Evolutionary conservation across 768 basidiomycete species (phyloP), one percentile per base, ranked within the genome.

Genomic region (Phanerochaete sordida): DNA sequence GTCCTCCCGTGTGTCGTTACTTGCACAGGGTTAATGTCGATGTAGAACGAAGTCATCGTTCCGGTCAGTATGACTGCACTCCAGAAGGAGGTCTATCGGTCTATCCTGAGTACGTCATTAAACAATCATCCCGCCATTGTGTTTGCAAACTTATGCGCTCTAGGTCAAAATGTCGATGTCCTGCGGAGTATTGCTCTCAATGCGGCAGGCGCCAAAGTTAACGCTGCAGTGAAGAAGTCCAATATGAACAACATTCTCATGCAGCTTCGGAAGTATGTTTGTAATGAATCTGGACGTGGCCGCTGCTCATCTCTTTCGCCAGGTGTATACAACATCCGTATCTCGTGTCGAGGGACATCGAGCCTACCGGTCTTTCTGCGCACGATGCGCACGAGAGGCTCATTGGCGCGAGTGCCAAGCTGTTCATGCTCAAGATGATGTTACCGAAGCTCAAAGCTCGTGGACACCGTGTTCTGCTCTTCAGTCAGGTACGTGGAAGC

Each of bases 261-360:
- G 93, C 88, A 95, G 65, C 70, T 94, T 39, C 81, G 93, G 64
- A 94, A 93, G 91, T 91, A 67, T 58, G 87, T 6, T 37, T 44
- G 19, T 12, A 9, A 16, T 19, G 8, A 11, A 43, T 11, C 4
- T 43, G 39, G n/a, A n/a, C n/a, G n/a, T n/a, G n/a, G n/a, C n/a
- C n/a, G n/a, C n/a, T n/a, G n/a, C n/a, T n/a, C n/a, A n/a, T n/a
- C n/a, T n/a, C n/a, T n/a, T 50, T 30, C 13, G 46, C 44, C 50
- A 93, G 91, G 73, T 93, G 91, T 70, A 74, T 94, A 16, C 95
- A 96, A 74, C 95, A 97, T 72, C 94, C 95, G 0, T 96, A 96
- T 69, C 80, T 96, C 51, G 87, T 91, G 57, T 86, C 84, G 13
- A 80, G 84, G 55, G 85, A 86, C 45, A 88, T 98, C 23, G 95